These are phyloP conservation scores for Thalassiosira sp. DNA, from an alignment of 352 stramenopile species.

Conservation along the genomic window DNA sequence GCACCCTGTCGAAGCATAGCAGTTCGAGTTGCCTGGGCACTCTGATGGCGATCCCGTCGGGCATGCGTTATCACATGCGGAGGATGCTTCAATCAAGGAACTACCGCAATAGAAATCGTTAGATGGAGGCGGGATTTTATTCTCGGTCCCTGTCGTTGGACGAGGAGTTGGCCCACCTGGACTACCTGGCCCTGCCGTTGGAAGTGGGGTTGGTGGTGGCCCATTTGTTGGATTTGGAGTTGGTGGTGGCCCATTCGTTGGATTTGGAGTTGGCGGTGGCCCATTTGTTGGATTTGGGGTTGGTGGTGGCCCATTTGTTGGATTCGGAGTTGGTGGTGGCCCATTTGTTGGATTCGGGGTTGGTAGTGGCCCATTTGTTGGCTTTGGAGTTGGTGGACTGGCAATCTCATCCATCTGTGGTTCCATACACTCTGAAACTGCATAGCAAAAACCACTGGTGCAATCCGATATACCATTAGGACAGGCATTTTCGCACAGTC, in stretches of 20 bases:
- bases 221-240: not conserved
- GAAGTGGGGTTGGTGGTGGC: too few relatives aligned
- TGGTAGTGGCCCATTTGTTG: not conserved
- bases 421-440: constrained; percentile 4
- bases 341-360: constrained; percentile 7
- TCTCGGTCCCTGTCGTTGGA: too few relatives aligned
- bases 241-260: not conserved
- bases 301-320: too few relatives aligned
- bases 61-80: constrained; percentile 36
- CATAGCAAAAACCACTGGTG: constrained; percentile 34
- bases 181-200: too few relatives aligned
- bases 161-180: too few relatives aligned
- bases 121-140: too few relatives aligned
- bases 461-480: constrained; percentile 29
- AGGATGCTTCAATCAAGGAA: constrained; percentile 27
- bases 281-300: not conserved
- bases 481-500: constrained; percentile 19
- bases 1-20: constrained; percentile 55
- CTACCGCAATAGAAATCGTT: constrained; percentile 52
- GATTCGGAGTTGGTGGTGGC: not conserved
- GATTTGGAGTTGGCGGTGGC: not conserved
- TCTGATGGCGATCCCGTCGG: constrained; percentile 44
- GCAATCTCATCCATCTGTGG: not conserved
- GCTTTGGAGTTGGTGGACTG: not conserved
- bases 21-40: constrained; percentile 41